phyloP scores from a whole-genome alignment of 495 filamentous ascomycete species.

The Penicillium cataractarum region DNA sequence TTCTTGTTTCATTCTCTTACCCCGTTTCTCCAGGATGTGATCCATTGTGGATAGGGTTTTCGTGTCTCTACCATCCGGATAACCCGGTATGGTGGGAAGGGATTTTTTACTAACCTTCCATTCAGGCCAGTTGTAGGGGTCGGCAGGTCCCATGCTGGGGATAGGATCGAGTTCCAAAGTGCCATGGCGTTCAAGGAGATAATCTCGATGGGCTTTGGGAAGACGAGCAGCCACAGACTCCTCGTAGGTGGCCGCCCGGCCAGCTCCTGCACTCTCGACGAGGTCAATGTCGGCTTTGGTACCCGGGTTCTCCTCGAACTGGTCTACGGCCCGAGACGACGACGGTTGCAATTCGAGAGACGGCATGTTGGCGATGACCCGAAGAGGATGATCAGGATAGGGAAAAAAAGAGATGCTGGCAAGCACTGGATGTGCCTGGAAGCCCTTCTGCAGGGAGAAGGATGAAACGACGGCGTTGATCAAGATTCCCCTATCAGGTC shows the following conservation, averaged over 20 bases:
- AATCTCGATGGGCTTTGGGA: constrained; percentile 50
- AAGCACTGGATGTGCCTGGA: not conserved
- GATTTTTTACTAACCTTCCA: constrained; percentile 51
- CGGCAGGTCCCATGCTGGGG: constrained; percentile 51
- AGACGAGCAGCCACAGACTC: constrained; percentile 38
- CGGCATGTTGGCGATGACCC: constrained; percentile 24
- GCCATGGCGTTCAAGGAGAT: constrained; percentile 56
- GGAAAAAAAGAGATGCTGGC: not conserved
- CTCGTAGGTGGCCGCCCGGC: constrained; percentile 30
- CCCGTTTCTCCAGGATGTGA: not conserved
- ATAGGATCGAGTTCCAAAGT: constrained; percentile 58
- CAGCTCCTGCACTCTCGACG: constrained; percentile 37
- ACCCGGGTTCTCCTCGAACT: constrained; percentile 14
- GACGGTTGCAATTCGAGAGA: constrained; percentile 27
- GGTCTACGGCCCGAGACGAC: constrained; percentile 26
- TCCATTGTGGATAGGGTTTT: not conserved
- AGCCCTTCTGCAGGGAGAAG: not conserved
- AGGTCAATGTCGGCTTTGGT: constrained; percentile 37
- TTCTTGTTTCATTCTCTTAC: not conserved
- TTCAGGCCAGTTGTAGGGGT: constrained; percentile 59
- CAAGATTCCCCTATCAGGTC: not conserved
- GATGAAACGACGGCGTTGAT: constrained; percentile 1
- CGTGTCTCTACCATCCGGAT: not conserved
- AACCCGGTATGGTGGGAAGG: not conserved
- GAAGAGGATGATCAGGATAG: not conserved